Evolutionary conservation across 1,284 basidiomycete genomes (phyloP).

Genomic region (Heliocybe sulcata): DNA sequence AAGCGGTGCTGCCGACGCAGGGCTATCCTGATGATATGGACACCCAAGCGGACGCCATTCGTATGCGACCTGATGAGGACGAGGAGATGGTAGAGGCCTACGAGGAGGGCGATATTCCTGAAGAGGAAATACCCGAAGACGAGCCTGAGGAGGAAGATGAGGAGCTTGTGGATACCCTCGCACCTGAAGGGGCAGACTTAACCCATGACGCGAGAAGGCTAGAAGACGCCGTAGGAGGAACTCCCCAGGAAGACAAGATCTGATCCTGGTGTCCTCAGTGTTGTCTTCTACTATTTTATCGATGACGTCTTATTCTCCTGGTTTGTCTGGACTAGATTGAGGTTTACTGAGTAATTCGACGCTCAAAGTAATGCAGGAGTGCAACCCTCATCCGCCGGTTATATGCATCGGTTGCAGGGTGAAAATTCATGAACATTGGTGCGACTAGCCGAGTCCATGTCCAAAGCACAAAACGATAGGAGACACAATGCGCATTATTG

Average conservation of each 20-base stretch:
- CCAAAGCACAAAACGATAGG: too few relatives aligned
- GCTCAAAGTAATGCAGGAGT: too few relatives aligned
- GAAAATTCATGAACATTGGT: too few relatives aligned
- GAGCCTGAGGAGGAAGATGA: conserved; percentile 20
- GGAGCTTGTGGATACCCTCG: conserved; percentile 21
- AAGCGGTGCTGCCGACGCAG: conserved; percentile 10
- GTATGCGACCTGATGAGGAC: conserved; percentile 15
- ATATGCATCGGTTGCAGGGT: too few relatives aligned
- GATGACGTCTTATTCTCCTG: neutral
- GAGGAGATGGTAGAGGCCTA: conserved; percentile 12
- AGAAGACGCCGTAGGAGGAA: neutral
- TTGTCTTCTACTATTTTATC: neutral
- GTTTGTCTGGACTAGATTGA: too few relatives aligned
- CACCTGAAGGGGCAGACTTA: conserved; percentile 27
- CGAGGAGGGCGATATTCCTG: conserved; percentile 16
- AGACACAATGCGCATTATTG: too few relatives aligned
- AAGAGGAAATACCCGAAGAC: conserved; percentile 8
- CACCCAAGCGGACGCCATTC: conserved; percentile 9
- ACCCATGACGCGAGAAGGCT: neutral
- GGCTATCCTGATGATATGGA: neutral
- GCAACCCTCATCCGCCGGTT: too few relatives aligned
- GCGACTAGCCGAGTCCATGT: too few relatives aligned
- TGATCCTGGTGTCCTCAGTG: too few relatives aligned
- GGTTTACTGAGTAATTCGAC: too few relatives aligned
- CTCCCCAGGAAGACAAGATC: neutral